These are phyloP conservation scores for Parmales sp. DNA, from an alignment of 108 stramenopile species.

Conservation along the genomic window DNA sequence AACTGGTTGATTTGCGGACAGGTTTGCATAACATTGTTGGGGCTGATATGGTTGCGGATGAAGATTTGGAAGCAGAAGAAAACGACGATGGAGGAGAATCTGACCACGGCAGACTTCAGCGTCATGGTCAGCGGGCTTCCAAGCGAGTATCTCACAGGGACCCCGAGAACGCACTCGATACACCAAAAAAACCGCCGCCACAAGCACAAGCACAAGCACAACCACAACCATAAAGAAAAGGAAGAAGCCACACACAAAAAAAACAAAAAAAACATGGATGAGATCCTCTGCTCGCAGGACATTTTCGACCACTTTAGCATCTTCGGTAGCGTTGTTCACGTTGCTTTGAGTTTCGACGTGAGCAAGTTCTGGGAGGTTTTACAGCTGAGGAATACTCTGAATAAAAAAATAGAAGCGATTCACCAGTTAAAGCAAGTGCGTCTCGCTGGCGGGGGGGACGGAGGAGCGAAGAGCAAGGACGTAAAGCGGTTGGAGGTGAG, in stretches of 20 bases:
- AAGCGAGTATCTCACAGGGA: neutral
- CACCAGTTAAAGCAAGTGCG: neutral
- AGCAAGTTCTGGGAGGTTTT: conserved; percentile 6
- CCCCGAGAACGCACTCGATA: neutral
- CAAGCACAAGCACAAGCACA: neutral
- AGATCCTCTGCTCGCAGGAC: neutral
- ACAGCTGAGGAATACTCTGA: neutral
- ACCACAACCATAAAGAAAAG: neutral
- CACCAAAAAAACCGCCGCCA: neutral
- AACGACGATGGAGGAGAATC: neutral
- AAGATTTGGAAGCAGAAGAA: neutral
- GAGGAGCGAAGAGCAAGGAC: neutral
- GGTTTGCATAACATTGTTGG: neutral
- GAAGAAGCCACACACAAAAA: neutral
- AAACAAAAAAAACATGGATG: neutral
- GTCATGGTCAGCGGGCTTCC: neutral
- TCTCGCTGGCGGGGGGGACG: neutral
- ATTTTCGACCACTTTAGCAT: neutral
- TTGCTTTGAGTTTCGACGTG: neutral
- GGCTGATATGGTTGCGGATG: neutral
- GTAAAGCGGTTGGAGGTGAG: neutral
- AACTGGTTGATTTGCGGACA: neutral
- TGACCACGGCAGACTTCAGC: neutral
- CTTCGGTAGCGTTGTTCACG: neutral
- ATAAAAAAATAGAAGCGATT: neutral